Evolutionary conservation across 768 basidiomycete species (phyloP).

Genomic region (Phylloporus rhodoxanthus): DNA sequence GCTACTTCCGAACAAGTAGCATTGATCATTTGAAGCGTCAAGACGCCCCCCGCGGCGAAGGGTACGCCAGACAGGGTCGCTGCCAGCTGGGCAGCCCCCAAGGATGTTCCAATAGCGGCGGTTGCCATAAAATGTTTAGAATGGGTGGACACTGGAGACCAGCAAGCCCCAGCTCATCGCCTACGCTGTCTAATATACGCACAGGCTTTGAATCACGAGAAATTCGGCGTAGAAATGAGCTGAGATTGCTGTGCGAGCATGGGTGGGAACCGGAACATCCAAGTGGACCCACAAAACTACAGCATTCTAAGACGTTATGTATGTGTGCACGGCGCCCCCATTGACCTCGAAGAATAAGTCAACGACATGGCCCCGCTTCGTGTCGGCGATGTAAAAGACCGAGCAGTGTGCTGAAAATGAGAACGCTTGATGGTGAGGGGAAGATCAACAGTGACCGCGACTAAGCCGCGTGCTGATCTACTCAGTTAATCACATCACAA

Average conservation of each 20-base stretch:
- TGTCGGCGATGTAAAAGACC: too few species aligned
- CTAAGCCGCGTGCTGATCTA: too few species aligned
- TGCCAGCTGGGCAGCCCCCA: constrained; percentile 38
- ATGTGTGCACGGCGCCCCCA: too few species aligned
- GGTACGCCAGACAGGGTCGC: constrained; percentile 42
- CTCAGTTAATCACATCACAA: constrained; percentile 9
- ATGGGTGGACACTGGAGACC: not conserved
- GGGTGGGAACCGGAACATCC: not conserved
- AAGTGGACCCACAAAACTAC: not conserved
- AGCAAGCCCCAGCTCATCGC: not conserved
- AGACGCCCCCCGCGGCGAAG: constrained; percentile 39
- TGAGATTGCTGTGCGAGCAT: not conserved
- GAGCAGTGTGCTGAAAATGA: too few species aligned
- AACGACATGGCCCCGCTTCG: too few species aligned
- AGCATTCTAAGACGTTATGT: too few species aligned
- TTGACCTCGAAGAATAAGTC: too few species aligned
- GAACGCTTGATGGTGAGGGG: too few species aligned
- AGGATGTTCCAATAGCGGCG: constrained; percentile 8
- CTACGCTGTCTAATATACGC: constrained; percentile 7
- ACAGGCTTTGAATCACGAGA: too few species aligned
- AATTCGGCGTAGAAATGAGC: too few species aligned
- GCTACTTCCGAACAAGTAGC: constrained; percentile 41
- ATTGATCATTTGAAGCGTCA: constrained; percentile 41
- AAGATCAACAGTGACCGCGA: too few species aligned
- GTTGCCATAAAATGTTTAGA: constrained; percentile 13